Evolutionary conservation across 1,139 yeast genomes (phyloP).

Genomic region (Geotrichum armillariae): DNA sequence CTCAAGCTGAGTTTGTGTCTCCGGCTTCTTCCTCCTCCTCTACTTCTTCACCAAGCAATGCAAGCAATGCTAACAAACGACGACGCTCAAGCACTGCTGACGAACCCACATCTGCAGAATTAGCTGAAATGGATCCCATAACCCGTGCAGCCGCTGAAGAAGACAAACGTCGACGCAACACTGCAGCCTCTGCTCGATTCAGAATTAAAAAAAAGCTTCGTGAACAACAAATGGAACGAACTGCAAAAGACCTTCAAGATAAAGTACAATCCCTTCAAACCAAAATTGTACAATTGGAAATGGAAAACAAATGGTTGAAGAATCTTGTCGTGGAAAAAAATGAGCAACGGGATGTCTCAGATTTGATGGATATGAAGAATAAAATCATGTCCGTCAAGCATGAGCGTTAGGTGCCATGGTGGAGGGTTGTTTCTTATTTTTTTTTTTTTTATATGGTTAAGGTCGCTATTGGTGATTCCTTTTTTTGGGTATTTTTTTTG

Average conservation of each 20-base stretch:
- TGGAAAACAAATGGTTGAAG: conserved; percentile 79
- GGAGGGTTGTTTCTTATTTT: not conserved
- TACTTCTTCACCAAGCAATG: not conserved
- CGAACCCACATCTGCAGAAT: not conserved
- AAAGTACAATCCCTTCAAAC: conserved; percentile 59
- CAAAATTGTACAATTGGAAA: conserved; percentile 66
- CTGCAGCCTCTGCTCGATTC: conserved; percentile 81
- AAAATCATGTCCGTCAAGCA: conserved; percentile 21
- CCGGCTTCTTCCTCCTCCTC: conserved; percentile 2
- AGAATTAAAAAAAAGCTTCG: conserved; percentile 78
- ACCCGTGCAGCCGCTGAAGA: conserved; percentile 44
- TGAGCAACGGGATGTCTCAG: conserved; percentile 41
- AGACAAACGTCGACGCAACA: conserved; percentile 71
- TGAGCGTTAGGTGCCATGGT: not conserved
- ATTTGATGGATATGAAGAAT: conserved; percentile 35
- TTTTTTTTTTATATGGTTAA: not conserved
- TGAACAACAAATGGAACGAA: conserved; percentile 80
- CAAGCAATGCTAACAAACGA: not conserved
- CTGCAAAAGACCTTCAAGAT: conserved; percentile 61
- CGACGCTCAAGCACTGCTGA: conserved; percentile 5
- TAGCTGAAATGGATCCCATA: conserved; percentile 12
- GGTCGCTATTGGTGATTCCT: not conserved
- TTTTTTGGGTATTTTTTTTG: not conserved
- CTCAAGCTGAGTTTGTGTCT: conserved; percentile 6
- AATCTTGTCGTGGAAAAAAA: conserved; percentile 70